Base-by-base conservation (phyloP, 257 asterid species). In the Solanum pimpinellifolium region DNA sequence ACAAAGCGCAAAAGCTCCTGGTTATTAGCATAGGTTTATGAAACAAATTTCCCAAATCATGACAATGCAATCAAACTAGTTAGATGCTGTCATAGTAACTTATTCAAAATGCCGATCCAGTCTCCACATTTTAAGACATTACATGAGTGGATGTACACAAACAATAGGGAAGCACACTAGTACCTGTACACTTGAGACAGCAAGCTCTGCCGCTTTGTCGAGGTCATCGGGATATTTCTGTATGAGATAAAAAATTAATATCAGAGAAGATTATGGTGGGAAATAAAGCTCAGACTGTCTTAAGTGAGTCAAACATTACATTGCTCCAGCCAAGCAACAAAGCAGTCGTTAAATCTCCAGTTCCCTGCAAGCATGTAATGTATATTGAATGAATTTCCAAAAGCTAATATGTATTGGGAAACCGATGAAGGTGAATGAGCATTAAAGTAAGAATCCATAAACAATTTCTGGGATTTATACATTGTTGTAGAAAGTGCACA, bases 181-280 rank as follows among this genome's bases (percentile, higher is more conserved):
- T 93, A 97, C 99, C 99, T 97, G 99, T 90, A 97, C 83, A 93
- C 98, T 97, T 84, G 99, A 97, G 68, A 97, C 98, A 84, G 99
- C 93, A n/a, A 97, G 92, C 90, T 96, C 99, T 29, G 99, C 99
- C 52, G 99, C 99, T 91, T 89, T 96, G 86, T 89, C 95, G 35
- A 97, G 98, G 92, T 94, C 92, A 84, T 97, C 93, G 4, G 99
- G 98, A 89, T 95, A 93, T 93, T 91, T 96, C 99, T 97, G 94
- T 88, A 90, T 62, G 76, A 87, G 44, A 90, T 49, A 85, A 65
- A 31, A 59, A 72, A 25, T 12, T 70, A 77, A 72, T 83, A 87
- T 89, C 84, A 91, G 87, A 88, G 78, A 16, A 77, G 14, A 86
- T 49, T 41, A 27, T 85, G 41, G 39, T 74, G 80, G 31, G 85